phyloP scores from a whole-genome alignment of 257 asterid species.

The Echium plantagineum region DNA sequence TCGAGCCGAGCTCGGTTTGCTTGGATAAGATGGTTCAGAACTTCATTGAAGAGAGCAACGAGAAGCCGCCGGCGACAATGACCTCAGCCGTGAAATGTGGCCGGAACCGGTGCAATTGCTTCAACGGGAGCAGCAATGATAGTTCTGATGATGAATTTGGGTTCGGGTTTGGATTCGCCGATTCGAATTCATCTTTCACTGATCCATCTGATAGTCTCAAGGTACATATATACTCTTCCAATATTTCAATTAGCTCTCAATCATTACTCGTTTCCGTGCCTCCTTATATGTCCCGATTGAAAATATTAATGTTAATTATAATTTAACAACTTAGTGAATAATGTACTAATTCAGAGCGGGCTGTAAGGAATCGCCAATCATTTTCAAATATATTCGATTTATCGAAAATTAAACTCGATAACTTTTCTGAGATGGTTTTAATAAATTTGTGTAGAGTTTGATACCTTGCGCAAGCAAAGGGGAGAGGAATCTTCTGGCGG shows the following conservation, averaged over 20 bases:
- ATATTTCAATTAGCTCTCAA: too few relatives aligned
- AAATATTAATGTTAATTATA: too few relatives aligned
- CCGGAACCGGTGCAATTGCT: constrained; percentile 80
- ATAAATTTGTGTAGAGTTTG: constrained; percentile 40
- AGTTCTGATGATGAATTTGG: constrained; percentile 86
- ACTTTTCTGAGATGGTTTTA: background rate
- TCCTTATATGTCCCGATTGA: too few relatives aligned
- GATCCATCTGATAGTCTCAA: constrained; percentile 66
- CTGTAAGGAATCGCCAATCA: too few relatives aligned
- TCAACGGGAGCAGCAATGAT: constrained; percentile 73
- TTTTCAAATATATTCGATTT: too few relatives aligned
- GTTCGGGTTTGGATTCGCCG: constrained; percentile 30
- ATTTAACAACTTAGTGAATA: too few relatives aligned
- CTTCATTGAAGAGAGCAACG: constrained; percentile 63
- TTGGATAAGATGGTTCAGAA: constrained; percentile 78
- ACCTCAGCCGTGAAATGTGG: constrained; percentile 42
- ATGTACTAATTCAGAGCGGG: too few relatives aligned
- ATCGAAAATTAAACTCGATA: too few relatives aligned
- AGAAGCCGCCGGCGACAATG: constrained; percentile 31
- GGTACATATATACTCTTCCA: constrained; percentile 24
- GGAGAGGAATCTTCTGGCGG: constrained; percentile 83
- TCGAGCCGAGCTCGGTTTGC: constrained; percentile 87
- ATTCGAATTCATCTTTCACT: constrained; percentile 40
- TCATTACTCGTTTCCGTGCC: too few relatives aligned
- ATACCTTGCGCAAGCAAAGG: constrained; percentile 47